Percentiles rank a stretch among this genome's conserved stretches.
phyloP scores from a whole-genome alignment of 768 basidiomycete species.

The Tremella mesenterica region DNA sequence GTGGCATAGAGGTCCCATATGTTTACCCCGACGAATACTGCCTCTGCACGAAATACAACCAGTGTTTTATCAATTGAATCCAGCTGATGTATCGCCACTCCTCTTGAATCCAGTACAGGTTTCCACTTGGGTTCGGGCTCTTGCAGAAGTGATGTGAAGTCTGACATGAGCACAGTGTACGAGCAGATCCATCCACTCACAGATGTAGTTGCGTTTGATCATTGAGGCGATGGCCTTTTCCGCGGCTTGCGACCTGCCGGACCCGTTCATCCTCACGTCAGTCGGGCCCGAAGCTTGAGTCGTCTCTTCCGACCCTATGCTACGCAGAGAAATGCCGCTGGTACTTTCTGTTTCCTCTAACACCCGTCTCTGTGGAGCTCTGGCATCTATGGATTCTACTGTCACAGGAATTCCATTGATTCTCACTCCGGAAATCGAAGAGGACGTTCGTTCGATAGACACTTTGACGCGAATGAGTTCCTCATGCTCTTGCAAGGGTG shows the following conservation, averaged over 20 bases:
- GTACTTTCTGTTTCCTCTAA: constrained; percentile 36
- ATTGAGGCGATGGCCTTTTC: constrained; percentile 61
- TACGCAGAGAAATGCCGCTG: constrained; percentile 39
- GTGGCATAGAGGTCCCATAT: constrained; percentile 90
- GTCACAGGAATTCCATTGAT: constrained; percentile 67
- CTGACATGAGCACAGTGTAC: constrained; percentile 23
- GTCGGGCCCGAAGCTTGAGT: background rate
- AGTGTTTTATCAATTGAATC: constrained; percentile 95
- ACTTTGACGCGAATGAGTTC: constrained; percentile 74
- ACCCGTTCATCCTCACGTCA: background rate
- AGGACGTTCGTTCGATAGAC: constrained; percentile 64
- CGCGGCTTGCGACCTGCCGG: background rate
- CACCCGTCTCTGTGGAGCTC: constrained; percentile 13
- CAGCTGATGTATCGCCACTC: constrained; percentile 88
- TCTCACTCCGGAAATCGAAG: constrained; percentile 60
- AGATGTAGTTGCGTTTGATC: constrained; percentile 88
- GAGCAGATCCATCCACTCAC: constrained; percentile 18
- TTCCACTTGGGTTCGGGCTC: constrained; percentile 99
- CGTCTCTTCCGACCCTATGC: constrained; percentile 30
- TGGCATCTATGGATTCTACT: constrained; percentile 26
- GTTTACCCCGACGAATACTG: constrained; percentile 89
- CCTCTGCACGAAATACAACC: constrained; percentile 91
- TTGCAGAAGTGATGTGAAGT: constrained; percentile 91
- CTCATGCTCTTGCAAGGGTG: constrained; percentile 55
- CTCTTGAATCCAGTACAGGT: constrained; percentile 63